Evolutionary conservation across 139 green algal species (phyloP).

Genomic region (Chlamydomonas urium): DNA sequence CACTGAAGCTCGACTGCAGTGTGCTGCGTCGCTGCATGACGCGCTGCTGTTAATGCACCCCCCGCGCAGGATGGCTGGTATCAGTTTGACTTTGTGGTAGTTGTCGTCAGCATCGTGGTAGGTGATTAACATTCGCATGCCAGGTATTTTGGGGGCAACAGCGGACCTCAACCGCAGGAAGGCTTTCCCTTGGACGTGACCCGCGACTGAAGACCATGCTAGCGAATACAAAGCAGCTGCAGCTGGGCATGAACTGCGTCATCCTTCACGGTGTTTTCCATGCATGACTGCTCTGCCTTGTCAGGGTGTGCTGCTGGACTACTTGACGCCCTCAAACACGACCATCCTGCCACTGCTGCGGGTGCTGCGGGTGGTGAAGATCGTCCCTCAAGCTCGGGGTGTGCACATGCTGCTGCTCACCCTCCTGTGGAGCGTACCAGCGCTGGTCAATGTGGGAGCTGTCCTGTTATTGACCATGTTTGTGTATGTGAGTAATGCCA

Average conservation of each 20-base stretch:
- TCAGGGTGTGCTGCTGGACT: slow-evolving; percentile 35
- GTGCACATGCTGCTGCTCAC: slow-evolving; percentile 64
- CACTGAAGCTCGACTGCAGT: no score
- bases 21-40: no score
- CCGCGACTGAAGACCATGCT: no score
- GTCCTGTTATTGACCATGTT: slow-evolving; percentile 13
- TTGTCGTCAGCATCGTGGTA: slow-evolving; percentile 41
- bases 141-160: no score
- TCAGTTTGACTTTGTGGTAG: slow-evolving; percentile 65
- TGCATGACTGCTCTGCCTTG: no score
- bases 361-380: slow-evolving; percentile 64
- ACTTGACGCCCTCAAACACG: slow-evolving; percentile 29
- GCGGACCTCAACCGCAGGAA: no score
- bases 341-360: slow-evolving; percentile 56
- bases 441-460: slow-evolving; percentile 32
- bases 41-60: no score
- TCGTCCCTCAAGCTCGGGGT: slow-evolving; percentile 70
- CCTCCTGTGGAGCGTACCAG: slow-evolving; percentile 52
- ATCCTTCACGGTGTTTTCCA: no score
- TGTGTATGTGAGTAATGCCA: slow-evolving; percentile 24
- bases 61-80: slow-evolving; percentile 65
- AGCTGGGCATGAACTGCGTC: no score
- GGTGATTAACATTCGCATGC: no score
- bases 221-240: no score
- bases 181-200: no score